Evolutionary conservation across 139 green algal species (phyloP), one percentile per base, ranked within the genome.

Genomic region (Dunaliella primolecta): DNA sequence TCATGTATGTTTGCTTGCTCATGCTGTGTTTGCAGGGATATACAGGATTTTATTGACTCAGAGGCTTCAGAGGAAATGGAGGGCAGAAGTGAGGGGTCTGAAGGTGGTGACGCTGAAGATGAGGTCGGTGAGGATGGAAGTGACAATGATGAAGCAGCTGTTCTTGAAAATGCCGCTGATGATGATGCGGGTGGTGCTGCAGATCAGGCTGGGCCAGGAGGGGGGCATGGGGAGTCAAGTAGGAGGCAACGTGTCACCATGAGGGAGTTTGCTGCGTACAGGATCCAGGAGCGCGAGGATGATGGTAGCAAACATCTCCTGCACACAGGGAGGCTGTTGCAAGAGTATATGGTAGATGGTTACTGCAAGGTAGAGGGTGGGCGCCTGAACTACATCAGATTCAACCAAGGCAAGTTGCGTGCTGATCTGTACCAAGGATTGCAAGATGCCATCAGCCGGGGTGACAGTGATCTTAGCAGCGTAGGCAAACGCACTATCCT

Each of bases 391-490:
- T 15, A 46, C 75, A 2, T 56, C 2, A 15, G 36, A 11, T 29
- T 32, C 3, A 71, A 83, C 79, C 35, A 75, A 35, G 7, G 3
- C 11, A 30, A 71, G n/a, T 29, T 83, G 25, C 34, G 79, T 34
- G 36, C 79, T 75, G 79, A 83, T 71, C 37, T 83, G 34, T 83
- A 83, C 36, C 34, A 30, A 30, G 79, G 79, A 25, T 11, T 83
- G 37, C 31, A 34, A 36, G 79, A 83, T 72, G 35, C 79, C 24
- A 30, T 83, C 2, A 31, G 29, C 36, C 34, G n/a, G 24, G 79
- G 79, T 33, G 79, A 83, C n/a, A 34, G 15, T 74, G 36, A 83
- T 38, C 2, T 46, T 11, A 46, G 11, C 74, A 56, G 3, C 20
- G 38, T 78, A 15, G 80, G 46, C 25, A 29, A 46, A 21, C 7